Evolutionary conservation across 148 eudicot genomes (phyloP).

Genomic region (Silene uniflora): DNA sequence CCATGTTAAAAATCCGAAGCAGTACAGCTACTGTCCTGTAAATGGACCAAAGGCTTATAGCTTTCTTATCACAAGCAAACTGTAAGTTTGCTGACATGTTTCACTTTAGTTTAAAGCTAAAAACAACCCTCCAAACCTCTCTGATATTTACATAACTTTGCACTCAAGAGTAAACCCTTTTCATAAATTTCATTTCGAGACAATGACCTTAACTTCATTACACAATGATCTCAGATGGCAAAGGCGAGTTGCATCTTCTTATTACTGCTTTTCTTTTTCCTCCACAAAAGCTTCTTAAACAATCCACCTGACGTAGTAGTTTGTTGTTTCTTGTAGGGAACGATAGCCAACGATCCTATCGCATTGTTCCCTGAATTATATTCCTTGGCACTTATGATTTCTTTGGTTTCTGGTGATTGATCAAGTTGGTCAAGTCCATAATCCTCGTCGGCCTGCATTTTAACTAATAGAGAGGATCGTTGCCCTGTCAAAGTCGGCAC

Average conservation of each 20-base stretch:
- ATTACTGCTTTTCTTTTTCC: slow-evolving; percentile 44
- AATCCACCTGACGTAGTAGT: slow-evolving; percentile 35
- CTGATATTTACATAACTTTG: not conserved
- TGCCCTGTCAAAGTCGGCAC: slow-evolving; percentile 23
- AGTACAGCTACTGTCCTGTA: too few relatives aligned
- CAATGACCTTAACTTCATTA: not conserved
- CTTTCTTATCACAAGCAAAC: not conserved
- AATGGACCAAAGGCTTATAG: not conserved
- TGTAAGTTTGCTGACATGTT: slow-evolving; percentile 1
- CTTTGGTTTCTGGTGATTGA: slow-evolving; percentile 43
- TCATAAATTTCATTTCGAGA: not conserved
- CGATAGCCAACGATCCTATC: slow-evolving; percentile 44
- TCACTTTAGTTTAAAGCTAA: not conserved
- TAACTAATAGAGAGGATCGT: slow-evolving; percentile 59
- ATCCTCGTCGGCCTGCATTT: slow-evolving; percentile 71
- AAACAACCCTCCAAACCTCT: not conserved
- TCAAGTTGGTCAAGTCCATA: slow-evolving; percentile 30
- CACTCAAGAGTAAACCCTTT: slow-evolving; percentile 4
- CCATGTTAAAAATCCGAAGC: not conserved
- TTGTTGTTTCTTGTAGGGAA: slow-evolving; percentile 42
- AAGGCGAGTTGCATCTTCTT: slow-evolving; percentile 33
- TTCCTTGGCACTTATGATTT: slow-evolving; percentile 31
- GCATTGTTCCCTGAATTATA: slow-evolving; percentile 5
- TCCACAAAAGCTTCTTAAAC: slow-evolving; percentile 54
- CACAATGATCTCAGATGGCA: slow-evolving; percentile 13